Conservation (phyloP, 495 filamentous ascomycete species). For the Tuber melanosporum region DNA sequence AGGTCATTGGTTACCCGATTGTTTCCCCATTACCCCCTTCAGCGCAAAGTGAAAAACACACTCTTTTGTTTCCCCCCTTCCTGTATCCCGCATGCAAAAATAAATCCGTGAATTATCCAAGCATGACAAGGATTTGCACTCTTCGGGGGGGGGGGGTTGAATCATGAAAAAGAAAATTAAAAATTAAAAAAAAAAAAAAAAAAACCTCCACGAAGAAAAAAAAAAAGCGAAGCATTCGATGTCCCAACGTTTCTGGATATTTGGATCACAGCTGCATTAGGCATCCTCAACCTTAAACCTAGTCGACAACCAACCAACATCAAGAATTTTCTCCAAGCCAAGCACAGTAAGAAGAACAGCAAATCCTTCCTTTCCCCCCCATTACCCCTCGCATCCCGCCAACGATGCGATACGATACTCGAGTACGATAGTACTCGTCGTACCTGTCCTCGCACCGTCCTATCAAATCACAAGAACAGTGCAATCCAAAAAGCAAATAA, state of each 20-base stretch:
- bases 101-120: not conserved
- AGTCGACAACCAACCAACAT: not conserved
- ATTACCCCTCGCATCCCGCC: not conserved
- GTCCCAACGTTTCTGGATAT: not conserved
- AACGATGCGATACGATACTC: not conserved
- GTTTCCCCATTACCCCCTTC: not conserved
- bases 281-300: not conserved
- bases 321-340: not conserved
- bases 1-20: conserved; percentile 6
- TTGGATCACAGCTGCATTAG: not conserved
- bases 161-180: not conserved
- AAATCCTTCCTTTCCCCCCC: not conserved
- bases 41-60: not conserved
- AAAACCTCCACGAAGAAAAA: not conserved
- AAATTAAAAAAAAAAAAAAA: not conserved
- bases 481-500: not conserved
- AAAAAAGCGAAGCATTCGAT: not conserved
- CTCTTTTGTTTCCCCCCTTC: not conserved
- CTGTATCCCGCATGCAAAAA: not conserved
- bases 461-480: not conserved
- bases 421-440: not conserved
- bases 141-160: no score
- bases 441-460: not conserved
- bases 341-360: not conserved
- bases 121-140: not conserved